Base-by-base conservation (phyloP, 2,329 filamentous ascomycete species). In the Plenodomus tracheiphilus region DNA sequence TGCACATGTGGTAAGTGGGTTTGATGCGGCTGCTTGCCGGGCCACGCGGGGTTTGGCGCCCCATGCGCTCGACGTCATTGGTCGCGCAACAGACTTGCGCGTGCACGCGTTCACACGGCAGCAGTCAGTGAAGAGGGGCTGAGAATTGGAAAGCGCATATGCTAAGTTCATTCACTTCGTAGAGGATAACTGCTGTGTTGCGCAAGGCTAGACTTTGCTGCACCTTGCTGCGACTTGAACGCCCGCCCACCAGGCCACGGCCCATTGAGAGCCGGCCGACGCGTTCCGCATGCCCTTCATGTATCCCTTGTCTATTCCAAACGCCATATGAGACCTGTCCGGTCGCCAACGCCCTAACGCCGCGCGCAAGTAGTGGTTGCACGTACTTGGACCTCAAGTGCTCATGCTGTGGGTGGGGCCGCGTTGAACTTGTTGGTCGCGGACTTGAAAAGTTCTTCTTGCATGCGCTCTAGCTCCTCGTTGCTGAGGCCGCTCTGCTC, bases 401-500 rank as follows among this genome's bases (percentile, higher is more conserved):
- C 28, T 32, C 28, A 32, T 32, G 28, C 28, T 32, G 28, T 32
- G 28, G 28, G 73, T 13, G 77, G 77, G 21, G 65, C 77, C 42
- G 78, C 78, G 55, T 85, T 84, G 72, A 87, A 89, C 63, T 88
- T 87, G 56, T 85, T 85, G 1, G 85, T 86, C 1, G 91, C 92
- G 49, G 85, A 86, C 37, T 88, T 86, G 74, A 99, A 97, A 60
- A 97, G 84, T 72, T 96, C 91, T 72, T 94, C 87, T 71, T 99
- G 94, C 66, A 96, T 84, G 41, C 87, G 83, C 48, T 94, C 84
- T 41, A 99, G 81, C 73, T 99, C 89, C 62, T 97, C 94, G 69
- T 96, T 86, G 0, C 89, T 89, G 77, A 97, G 82, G 45, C 93
- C 93, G 69, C 91, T 96, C 70, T 94, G 88, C 65, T 96, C 93